Conservation (phyloP, 495 filamentous ascomycete genomes). For the Penicillium dipodomyicola region DNA sequence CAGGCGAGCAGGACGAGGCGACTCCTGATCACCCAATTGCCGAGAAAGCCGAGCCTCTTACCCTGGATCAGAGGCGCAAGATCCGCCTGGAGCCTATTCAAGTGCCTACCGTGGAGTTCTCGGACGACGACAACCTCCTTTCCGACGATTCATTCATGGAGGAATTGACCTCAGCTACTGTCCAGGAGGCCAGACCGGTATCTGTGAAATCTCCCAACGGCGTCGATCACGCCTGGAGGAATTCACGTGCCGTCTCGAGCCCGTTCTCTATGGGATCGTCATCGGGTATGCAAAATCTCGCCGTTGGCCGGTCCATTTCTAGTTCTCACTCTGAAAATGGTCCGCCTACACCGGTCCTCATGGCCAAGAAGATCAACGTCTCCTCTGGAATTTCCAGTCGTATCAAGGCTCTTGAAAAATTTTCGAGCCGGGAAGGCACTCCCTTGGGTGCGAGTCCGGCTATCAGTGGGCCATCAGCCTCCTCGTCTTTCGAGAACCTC, state of each 20-base stretch:
- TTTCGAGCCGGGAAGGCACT: conserved; percentile 54
- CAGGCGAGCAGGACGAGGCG: conserved; percentile 20
- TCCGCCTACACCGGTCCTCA: conserved; percentile 34
- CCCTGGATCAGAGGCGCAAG: conserved; percentile 48
- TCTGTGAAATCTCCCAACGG: conserved; percentile 72
- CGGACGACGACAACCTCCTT: conserved; percentile 61
- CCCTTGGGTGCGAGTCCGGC: conserved; percentile 23
- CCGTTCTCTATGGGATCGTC: conserved; percentile 35
- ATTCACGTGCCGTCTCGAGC: conserved; percentile 54
- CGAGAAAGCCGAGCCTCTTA: conserved; percentile 17
- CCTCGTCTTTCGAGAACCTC: conserved; percentile 43
- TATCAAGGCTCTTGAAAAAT: conserved; percentile 80
- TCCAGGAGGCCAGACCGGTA: conserved; percentile 81
- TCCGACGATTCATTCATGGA: conserved; percentile 90
- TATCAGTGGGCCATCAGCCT: conserved; percentile 26
- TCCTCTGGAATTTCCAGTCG: conserved; percentile 86
- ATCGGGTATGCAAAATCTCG: conserved; percentile 40
- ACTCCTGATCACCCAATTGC: conserved; percentile 22
- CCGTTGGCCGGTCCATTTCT: conserved; percentile 40
- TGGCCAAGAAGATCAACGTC: conserved; percentile 74
- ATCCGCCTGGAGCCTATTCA: conserved; percentile 55
- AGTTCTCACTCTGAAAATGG: conserved; percentile 34
- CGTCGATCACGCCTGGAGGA: conserved; percentile 36
- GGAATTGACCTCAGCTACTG: conserved; percentile 76
- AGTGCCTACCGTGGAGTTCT: conserved; percentile 52